A percentile compares a stretch with the other conserved stretches of the same genome.
phyloP scores from a whole-genome alignment of 2,329 filamentous ascomycete genomes.

The Fusarium sambucinum region DNA sequence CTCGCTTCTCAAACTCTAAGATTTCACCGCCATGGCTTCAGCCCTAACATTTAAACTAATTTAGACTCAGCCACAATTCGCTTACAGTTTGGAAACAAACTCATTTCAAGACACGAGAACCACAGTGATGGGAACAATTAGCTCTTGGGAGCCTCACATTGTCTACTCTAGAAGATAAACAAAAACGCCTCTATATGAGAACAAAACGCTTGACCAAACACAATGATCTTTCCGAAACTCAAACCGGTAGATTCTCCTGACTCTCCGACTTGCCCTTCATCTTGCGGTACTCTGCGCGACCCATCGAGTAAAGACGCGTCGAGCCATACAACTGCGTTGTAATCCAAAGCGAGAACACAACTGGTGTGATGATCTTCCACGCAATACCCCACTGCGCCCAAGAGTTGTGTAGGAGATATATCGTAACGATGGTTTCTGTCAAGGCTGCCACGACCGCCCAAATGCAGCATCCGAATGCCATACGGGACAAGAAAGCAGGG shows the following conservation, averaged over 20 bases:
- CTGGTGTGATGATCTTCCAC: conserved; percentile 8
- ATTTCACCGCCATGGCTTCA: too few relatives aligned
- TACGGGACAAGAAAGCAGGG: background rate
- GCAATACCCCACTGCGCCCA: conserved; percentile 5
- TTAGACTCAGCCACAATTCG: background rate
- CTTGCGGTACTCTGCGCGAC: background rate
- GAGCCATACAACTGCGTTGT: conserved; percentile 18
- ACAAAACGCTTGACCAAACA: background rate
- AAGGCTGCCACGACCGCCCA: conserved; percentile 3
- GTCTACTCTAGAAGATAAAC: background rate
- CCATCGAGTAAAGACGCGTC: conserved; percentile 15
- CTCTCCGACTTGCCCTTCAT: background rate
- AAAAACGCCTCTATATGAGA: too few relatives aligned
- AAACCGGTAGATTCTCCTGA: background rate
- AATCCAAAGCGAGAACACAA: conserved; percentile 17
- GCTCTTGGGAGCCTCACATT: background rate
- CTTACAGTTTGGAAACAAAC: background rate
- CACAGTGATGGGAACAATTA: too few relatives aligned
- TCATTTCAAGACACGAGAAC: too few relatives aligned
- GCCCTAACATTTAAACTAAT: background rate
- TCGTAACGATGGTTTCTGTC: background rate
- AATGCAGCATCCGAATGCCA: conserved; percentile 14
- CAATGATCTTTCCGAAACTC: accelerated
- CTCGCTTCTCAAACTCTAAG: too few relatives aligned
- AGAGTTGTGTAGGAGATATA: conserved; percentile 16